Conservation (phyloP, 768 basidiomycete species). For the Boletellus sp. region DNA sequence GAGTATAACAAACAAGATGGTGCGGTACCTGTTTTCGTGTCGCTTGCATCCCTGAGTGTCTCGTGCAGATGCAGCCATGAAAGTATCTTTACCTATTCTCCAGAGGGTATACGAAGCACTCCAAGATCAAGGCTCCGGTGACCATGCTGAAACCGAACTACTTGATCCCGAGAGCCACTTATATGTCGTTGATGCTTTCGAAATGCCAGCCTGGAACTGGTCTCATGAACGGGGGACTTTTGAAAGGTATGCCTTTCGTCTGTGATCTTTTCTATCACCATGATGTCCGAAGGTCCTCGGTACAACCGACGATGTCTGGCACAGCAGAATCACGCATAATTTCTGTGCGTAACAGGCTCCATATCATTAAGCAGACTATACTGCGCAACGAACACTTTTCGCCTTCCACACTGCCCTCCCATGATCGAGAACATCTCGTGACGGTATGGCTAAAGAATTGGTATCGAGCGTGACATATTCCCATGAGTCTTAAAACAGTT, state of each 20-base stretch:
- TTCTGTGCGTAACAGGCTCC: constrained; percentile 79
- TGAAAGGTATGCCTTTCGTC: constrained; percentile 58
- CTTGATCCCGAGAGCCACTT: constrained; percentile 82
- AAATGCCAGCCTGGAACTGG: constrained; percentile 95
- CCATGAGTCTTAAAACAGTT: constrained; percentile 47
- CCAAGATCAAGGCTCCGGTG: constrained; percentile 56
- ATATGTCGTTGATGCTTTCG: constrained; percentile 83
- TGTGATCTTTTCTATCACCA: constrained; percentile 3
- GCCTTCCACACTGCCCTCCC: constrained; percentile 88
- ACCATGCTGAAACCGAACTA: constrained; percentile 50
- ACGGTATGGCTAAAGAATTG: constrained; percentile 53
- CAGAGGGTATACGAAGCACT: constrained; percentile 71
- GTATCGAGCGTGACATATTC: constrained; percentile 13
- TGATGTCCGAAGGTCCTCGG: constrained; percentile 36
- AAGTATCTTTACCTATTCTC: constrained; percentile 66
- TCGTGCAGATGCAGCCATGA: constrained; percentile 70
- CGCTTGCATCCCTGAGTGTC: neutral
- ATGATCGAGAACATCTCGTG: constrained; percentile 81
- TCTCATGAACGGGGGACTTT: constrained; percentile 83
- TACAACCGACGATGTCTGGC: constrained; percentile 68
- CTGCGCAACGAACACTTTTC: constrained; percentile 97
- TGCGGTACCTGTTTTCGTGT: constrained; percentile 23
- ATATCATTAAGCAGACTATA: constrained; percentile 90
- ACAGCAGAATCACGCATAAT: constrained; percentile 77
- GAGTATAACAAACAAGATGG: constrained; percentile 92